A percentile compares a stretch with the other conserved stretches of the same genome.
Evolutionary conservation across 176 grass and related monocot genomes (phyloP).

Genomic region (Calamus simplicifolius): DNA sequence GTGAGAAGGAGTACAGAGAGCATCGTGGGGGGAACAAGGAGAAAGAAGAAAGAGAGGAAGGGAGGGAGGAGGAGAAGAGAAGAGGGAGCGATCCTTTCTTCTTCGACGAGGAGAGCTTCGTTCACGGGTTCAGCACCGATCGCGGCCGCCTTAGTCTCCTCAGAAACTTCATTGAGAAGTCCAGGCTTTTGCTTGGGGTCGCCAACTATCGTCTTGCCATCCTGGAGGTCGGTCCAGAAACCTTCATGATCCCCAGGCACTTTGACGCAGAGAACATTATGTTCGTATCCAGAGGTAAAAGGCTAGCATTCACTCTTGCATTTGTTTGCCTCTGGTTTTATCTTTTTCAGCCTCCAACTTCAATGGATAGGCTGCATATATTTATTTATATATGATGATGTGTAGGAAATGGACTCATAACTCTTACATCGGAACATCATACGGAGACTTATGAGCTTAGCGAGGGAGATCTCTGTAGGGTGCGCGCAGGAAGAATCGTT

Average conservation of each 20-base stretch:
- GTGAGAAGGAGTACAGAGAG: no score
- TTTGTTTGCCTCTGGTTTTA: not conserved
- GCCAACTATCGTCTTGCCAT: slow-evolving; percentile 58
- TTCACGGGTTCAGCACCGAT: slow-evolving; percentile 20
- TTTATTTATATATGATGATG: not conserved
- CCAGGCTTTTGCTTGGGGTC: slow-evolving; percentile 53
- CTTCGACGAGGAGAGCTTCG: slow-evolving; percentile 48
- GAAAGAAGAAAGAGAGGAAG: not conserved
- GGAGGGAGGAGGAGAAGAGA: not conserved
- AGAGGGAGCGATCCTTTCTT: slow-evolving; percentile 36
- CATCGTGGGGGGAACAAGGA: no score
- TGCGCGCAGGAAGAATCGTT: slow-evolving; percentile 43
- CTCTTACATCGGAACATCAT: slow-evolving; percentile 40
- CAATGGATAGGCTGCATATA: not conserved
- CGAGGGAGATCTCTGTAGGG: slow-evolving; percentile 42
- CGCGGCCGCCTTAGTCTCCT: slow-evolving; percentile 40
- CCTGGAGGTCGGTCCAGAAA: slow-evolving; percentile 38
- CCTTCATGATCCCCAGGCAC: slow-evolving; percentile 56
- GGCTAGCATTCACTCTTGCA: not conserved
- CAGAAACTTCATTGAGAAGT: slow-evolving; percentile 43
- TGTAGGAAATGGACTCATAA: slow-evolving; percentile 45
- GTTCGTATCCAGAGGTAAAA: slow-evolving; percentile 51
- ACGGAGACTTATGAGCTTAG: slow-evolving; percentile 37
- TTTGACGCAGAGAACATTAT: slow-evolving; percentile 48
- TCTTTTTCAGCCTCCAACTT: no score